phyloP scores from a whole-genome alignment of 805 yeast genomes.

The Lipomyces lipofer region DNA sequence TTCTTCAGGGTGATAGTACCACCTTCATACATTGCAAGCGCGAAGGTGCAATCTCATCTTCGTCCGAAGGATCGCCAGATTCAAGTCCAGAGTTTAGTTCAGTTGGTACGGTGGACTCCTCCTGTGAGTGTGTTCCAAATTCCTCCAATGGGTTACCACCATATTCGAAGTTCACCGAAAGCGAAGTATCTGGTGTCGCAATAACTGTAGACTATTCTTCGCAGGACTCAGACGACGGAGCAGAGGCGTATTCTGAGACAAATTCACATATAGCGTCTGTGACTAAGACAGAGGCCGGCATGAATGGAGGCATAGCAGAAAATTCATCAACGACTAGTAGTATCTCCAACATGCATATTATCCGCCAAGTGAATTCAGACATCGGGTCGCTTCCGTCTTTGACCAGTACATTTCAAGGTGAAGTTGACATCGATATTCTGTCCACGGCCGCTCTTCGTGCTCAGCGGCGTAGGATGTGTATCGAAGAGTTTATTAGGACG shows the following conservation, averaged over 20 bases:
- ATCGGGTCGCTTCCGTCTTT: constrained; percentile 16
- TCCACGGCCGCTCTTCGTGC: constrained; percentile 7
- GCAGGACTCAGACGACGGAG: background rate
- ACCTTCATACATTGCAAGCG: no score
- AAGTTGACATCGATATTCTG: background rate
- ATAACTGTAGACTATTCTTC: no score
- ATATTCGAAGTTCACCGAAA: no score
- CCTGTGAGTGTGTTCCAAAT: no score
- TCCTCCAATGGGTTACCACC: no score
- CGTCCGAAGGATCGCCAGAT: no score
- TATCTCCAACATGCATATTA: constrained; percentile 14
- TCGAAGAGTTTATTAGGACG: constrained; percentile 27
- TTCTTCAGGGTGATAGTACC: no score
- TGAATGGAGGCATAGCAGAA: background rate
- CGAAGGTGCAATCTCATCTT: no score
- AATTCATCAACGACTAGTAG: background rate
- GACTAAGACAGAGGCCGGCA: background rate
- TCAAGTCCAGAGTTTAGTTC: no score
- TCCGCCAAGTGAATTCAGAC: constrained; percentile 21
- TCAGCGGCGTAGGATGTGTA: constrained; percentile 20
- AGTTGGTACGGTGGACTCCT: no score
- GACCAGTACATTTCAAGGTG: constrained; percentile 1
- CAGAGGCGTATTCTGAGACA: background rate
- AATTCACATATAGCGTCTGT: no score
- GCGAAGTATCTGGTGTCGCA: no score